Conservation (phyloP, 805 yeast genomes). For the Candida arabinofermentans region DNA sequence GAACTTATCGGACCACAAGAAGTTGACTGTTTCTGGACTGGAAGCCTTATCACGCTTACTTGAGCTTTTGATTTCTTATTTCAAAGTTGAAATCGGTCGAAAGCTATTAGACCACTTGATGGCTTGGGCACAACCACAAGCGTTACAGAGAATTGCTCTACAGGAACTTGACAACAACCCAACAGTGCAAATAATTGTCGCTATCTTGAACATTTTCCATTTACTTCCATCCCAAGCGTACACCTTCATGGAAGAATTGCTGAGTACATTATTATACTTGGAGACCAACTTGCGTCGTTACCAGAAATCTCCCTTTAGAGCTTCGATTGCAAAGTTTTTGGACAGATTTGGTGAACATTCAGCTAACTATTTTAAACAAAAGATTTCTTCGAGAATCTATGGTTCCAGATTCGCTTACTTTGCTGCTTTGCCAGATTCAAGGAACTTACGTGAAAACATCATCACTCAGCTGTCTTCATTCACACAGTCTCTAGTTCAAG, state of each 20-base stretch:
- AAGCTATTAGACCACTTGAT: conserved; percentile 87
- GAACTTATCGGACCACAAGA: conserved; percentile 91
- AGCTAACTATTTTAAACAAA: conserved; percentile 61
- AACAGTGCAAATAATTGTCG: conserved; percentile 82
- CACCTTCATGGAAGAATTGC: conserved; percentile 83
- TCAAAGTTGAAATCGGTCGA: conserved; percentile 94
- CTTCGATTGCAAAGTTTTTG: conserved; percentile 83
- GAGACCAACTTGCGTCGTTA: conserved; percentile 84
- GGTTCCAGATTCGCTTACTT: conserved; percentile 69
- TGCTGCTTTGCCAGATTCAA: conserved; percentile 50
- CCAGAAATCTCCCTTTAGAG: conserved; percentile 83
- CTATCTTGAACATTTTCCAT: conserved; percentile 88
- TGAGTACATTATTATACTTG: conserved; percentile 68
- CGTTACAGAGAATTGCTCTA: conserved; percentile 69
- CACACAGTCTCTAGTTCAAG: conserved; percentile 43
- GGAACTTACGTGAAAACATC: conserved; percentile 52
- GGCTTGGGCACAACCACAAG: conserved; percentile 91
- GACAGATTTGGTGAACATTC: conserved; percentile 79
- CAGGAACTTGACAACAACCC: conserved; percentile 78
- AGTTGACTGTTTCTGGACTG: conserved; percentile 81
- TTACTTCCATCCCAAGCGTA: conserved; percentile 88
- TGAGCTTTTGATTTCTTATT: conserved; percentile 84
- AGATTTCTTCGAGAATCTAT: conserved; percentile 57
- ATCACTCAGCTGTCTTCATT: conserved; percentile 48
- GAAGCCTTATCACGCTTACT: conserved; percentile 86